Evolutionary conservation across 2,329 filamentous ascomycete species (phyloP).

Genomic region (Aureobasidium subglaciale): DNA sequence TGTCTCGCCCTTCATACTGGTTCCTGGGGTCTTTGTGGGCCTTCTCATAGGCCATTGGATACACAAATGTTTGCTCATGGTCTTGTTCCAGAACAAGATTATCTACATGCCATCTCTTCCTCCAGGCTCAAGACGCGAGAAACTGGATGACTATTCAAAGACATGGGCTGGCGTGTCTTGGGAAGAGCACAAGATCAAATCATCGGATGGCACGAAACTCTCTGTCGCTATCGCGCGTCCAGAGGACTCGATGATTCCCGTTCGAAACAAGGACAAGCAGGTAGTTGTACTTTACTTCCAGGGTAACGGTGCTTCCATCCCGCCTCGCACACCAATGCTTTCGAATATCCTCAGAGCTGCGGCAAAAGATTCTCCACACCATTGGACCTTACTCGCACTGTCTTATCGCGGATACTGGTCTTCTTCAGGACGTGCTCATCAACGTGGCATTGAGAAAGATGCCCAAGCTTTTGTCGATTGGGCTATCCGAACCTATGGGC

Average conservation of each 20-base stretch:
- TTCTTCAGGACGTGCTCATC: conserved; percentile 62
- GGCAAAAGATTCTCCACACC: conserved; percentile 13
- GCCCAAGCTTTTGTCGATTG: conserved; percentile 57
- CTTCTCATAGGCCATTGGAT: conserved; percentile 58
- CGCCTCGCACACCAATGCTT: conserved; percentile 40
- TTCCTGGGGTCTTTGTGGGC: conserved; percentile 58
- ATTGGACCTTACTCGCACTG: conserved; percentile 39
- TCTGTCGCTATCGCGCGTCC: conserved; percentile 48
- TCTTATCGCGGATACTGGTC: conserved; percentile 72
- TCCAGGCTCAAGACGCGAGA: conserved; percentile 60
- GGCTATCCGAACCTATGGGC: conserved; percentile 42
- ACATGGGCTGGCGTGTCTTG: conserved; percentile 58
- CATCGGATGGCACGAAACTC: conserved; percentile 59
- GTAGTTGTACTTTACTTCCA: conserved; percentile 42
- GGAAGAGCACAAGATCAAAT: conserved; percentile 55
- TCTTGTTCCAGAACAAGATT: conserved; percentile 73
- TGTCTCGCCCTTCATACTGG: conserved; percentile 41
- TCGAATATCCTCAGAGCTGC: conserved; percentile 36
- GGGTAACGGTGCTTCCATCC: conserved; percentile 41
- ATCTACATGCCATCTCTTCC: conserved; percentile 74
- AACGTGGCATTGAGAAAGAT: conserved; percentile 63
- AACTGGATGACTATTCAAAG: conserved; percentile 54
- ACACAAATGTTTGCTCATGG: conserved; percentile 63
- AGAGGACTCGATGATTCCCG: neutral
- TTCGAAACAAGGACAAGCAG: neutral